Base-by-base conservation (phyloP, 2,329 filamentous ascomycete genomes). In the Scedosporium boydii region DNA sequence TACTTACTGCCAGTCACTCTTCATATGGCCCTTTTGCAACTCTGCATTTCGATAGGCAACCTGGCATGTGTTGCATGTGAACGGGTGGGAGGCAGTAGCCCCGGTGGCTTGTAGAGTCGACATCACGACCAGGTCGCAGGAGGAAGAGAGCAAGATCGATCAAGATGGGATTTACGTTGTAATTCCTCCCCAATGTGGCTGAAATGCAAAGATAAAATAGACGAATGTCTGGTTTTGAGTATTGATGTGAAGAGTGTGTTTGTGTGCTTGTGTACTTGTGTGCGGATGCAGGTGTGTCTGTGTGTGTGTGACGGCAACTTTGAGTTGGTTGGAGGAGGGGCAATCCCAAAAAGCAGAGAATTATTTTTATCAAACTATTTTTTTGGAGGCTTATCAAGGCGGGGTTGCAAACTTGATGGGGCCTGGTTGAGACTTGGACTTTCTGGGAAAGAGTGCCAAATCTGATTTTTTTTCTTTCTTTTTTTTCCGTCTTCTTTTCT, bases 11-110 rank as follows among this genome's bases (percentile, higher is more conserved):
- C 95, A 99, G 78, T 99, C 95, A 69, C 89, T 95, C 75, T 95
- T 92, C 95, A 99, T 99, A 74, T 99, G 95, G 44, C 86, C 87
- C 73, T 95, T 88, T 78, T 99, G 95, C 63, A 96, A 82, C 72
- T 98, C 93, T 74, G 90, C 92, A 72, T 91, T 92, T 67, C 93
- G 88, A 77, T 98, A 99, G 60, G 93, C 95, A 69, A 99, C 93
- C 74, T 96, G 91, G 73, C 95, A 99, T 63, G 93, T 95, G 76
- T 98, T 99, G 86, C 95, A 99, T 62, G 93, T 98, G 78, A 93
- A 99, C 1, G 95, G 93, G 73, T 97, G 91, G 27, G 87, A 82
- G 38, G 83, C 70, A 16, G 77, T 69, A 6, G 72, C 74, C 66
- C 70, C 71, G 62, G 69, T 69, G 57, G 68, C 67, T 34, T 69